Base-by-base conservation (phyloP, 2,329 filamentous ascomycete genomes). In the Chrysosporium queenslandicum region DNA sequence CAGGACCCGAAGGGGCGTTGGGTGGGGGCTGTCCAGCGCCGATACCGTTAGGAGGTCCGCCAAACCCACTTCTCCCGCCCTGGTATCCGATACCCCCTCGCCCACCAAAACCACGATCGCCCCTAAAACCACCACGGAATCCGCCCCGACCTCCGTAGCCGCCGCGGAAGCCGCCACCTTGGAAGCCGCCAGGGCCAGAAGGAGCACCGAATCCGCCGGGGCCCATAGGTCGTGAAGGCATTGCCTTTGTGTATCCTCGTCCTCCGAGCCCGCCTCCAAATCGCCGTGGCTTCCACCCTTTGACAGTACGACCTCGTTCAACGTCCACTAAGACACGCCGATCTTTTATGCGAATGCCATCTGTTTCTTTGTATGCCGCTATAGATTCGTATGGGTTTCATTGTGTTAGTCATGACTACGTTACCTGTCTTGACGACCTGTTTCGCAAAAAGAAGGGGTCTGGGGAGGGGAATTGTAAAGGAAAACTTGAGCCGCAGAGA, bases 291-390 rank as follows among this genome's bases (percentile, higher is more conserved):
- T 87, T 86, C 92, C 92, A 98, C 46, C 86, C 88, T 64, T 87
- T 86, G 37, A 96, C 88, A 29, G 92, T 97, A 61, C 92, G 85
- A 60, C 92, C 92, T 64, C 92, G 84, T 72, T 98, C 92, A 56
- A 97, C 91, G 66, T 98, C 92, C 63, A 97, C 89, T 66, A 95
- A 82, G 64, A 97, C 87, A 62, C 85, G 83, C 64, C 91, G 83
- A 66, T 94, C 90, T 68, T 89, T 94, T 73, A 98, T 95, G 61
- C 85, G 83, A 64, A 95, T 86, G 59, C 87, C 87, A 77, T 97
- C 90, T 59, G 79, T 82, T 64, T 83, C 81, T 65, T 85, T 94
- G 76, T 96, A 83, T 71, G 92, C 92, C 77, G 90, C 92, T 95
- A 79, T 56, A 46, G 25, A 72, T 77, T 70, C 70, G 67, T 69